Evolutionary conservation across 2,329 filamentous ascomycete species (phyloP), one percentile per base, ranked within the genome.

Genomic region (Zymoseptoria ardabiliae): DNA sequence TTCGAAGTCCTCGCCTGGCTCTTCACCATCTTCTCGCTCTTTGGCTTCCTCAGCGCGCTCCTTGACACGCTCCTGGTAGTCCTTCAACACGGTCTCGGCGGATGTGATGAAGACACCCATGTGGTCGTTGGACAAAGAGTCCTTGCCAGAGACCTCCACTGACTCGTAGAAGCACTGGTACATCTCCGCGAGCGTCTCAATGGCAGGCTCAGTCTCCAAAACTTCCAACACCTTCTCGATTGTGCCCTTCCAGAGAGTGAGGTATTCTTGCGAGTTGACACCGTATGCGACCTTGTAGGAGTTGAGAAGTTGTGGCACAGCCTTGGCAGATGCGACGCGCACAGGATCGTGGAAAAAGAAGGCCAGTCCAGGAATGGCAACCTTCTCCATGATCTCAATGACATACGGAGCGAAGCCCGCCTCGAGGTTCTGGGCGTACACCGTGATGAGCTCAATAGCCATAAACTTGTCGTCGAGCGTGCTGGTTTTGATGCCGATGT

Each of bases 281-380:
- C 93, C 93, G 70, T 93, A 94, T 0, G 89, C 88, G 74, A 93
- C 93, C 79, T 96, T 96, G 81, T 92, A 96, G 1, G 92, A 91
- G 73, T 91, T 94, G 53, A 99, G 82, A 17, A 99, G 84, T 73
- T 96, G 90, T 17, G 94, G 94, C 5, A 99, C 90, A 67, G 95
- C 86, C 77, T 96, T 96, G 23, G 94, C 93, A 4, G 94, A 96
- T 41, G 95, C 92, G 56, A 95, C 93, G 57, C 94, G 87, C 58
- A 97, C 94, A 0, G 94, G 93, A 72, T 99, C 94, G 75, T 99
- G 94, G 85, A 99, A 99, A 81, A 97, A 99, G 81, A 99, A 99
- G 3, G 91, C 90, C 53, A 99, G 82, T 20, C 94, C 91, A 7
- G 94, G 93, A 21, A 99, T 80, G 1, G 92, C 93, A 71, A 99